phyloP scores from a whole-genome alignment of 441 rosid genomes.

The Metrosideros polymorpha region DNA sequence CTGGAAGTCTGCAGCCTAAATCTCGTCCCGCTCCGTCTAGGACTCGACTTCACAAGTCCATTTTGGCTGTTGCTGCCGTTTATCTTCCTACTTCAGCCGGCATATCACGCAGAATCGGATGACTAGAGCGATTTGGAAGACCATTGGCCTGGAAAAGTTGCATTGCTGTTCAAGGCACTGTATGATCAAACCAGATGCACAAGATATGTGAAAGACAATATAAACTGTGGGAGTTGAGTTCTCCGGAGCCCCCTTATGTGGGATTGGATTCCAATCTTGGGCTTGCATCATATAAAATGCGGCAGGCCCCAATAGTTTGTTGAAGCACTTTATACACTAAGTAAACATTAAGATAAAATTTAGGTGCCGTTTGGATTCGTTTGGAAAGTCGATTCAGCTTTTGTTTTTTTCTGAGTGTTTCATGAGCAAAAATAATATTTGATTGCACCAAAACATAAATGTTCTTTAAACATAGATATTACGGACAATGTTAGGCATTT shows the following conservation, averaged over 20 bases:
- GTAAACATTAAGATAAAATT: too few species aligned
- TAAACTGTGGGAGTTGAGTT: too few species aligned
- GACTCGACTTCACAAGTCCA: not conserved
- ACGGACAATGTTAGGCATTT: too few species aligned
- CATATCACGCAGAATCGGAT: not conserved
- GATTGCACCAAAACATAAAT: not conserved
- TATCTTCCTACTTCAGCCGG: not conserved
- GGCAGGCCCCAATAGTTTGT: too few species aligned
- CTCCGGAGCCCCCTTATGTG: too few species aligned
- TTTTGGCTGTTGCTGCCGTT: not conserved
- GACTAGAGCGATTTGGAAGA: not conserved
- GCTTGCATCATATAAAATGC: too few species aligned
- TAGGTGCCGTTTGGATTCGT: too few species aligned
- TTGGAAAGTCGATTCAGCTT: too few species aligned
- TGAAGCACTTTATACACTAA: too few species aligned
- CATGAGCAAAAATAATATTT: not conserved
- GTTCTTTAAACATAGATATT: not conserved
- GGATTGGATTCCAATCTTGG: too few species aligned
- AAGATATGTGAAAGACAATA: not conserved
- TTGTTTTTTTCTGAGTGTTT: too few species aligned
- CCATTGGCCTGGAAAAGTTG: not conserved
- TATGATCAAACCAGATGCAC: not conserved
- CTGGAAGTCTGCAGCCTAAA: not conserved
- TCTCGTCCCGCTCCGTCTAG: rapidly evolving
- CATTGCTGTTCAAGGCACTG: not conserved